These are phyloP conservation scores for Fallopia convolvulus DNA, from an alignment of 148 eudicot genomes.

Conservation along the genomic window DNA sequence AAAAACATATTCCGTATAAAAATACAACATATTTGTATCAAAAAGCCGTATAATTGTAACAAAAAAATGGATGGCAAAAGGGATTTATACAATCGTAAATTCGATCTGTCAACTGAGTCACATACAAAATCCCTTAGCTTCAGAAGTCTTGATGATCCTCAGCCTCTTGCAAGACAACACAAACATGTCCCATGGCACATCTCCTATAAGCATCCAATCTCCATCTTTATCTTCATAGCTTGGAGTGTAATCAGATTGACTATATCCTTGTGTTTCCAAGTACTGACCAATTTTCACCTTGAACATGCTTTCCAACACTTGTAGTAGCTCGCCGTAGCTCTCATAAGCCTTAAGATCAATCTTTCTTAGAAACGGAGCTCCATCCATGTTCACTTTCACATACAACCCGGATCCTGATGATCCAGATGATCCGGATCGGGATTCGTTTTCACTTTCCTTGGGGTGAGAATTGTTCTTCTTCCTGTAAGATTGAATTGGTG, in stretches of 20 bases:
- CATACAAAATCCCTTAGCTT: slow-evolving; percentile 3
- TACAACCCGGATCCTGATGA: slow-evolving; percentile 27
- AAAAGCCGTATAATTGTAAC: not conserved
- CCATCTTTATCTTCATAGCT: slow-evolving; percentile 63
- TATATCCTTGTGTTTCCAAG: slow-evolving; percentile 47
- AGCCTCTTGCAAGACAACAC: slow-evolving; percentile 13
- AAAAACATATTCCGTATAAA: not conserved
- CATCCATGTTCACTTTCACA: slow-evolving; percentile 76
- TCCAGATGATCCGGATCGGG: not conserved
- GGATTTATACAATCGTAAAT: not conserved
- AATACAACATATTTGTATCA: not conserved
- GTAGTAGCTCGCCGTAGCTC: slow-evolving; percentile 44
- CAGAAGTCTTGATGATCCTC: slow-evolving; percentile 6
- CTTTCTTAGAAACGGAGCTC: slow-evolving; percentile 70
- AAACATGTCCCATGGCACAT: slow-evolving; percentile 13
- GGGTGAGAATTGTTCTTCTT: slow-evolving; percentile 33
- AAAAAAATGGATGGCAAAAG: not conserved
- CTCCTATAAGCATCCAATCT: slow-evolving; percentile 67
- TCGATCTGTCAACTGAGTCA: not conserved
- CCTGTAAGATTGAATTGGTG: slow-evolving; percentile 59
- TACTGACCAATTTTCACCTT: slow-evolving; percentile 41
- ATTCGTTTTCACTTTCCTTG: slow-evolving; percentile 23
- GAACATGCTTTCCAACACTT: slow-evolving; percentile 51
- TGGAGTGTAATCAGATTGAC: slow-evolving; percentile 36
- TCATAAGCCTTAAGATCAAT: slow-evolving; percentile 47